Base-by-base conservation (phyloP, 2,329 filamentous ascomycete genomes). In the Exophiala xenobiotica region DNA sequence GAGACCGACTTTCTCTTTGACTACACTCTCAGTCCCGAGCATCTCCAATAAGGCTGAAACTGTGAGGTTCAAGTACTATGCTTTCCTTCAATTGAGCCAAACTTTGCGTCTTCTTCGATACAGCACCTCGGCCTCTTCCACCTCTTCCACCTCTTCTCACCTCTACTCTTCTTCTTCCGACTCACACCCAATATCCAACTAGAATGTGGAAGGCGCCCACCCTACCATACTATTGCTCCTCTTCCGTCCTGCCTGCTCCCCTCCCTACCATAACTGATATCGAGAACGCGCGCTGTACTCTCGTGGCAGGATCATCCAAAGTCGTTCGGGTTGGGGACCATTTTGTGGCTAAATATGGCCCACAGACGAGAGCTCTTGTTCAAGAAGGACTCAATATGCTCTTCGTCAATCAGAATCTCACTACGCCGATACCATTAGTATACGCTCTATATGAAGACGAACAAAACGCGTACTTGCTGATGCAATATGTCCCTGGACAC, bases 311-410 rank as follows among this genome's bases (percentile, higher is more conserved):
- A 33, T 53, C 52, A 43, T 54, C 51, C 26, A 65, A 51, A 41
- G 48, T 64, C n/a, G 56, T 64, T 22, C 49, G 48, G 35, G 47
- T 65, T 24, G 56, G 53, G 12, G 24, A 58, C 16, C 19, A 60
- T 33, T 64, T 62, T 38, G 54, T 60, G 2, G 63, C 61, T 4
- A 66, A 63, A 59, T 65, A 58, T 56, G 67, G 60, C n/a, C 33
- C 29, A 12, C 42, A 54, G 5, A 49, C 65, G 26, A 48, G 59
- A 19, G 54, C 64, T 7, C 43, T 26, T 2, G 27, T 47, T 9
- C 46, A 62, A 9, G 65, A 69, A 59, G 65, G 65, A 33, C 55
- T 63, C 31, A 68, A 66, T 46, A 66, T 68, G 65, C 52, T 66
- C 2, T 67, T 67, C 53, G 61, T 66, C 18, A 46, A 53, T 16